Percentiles rank a stretch among this genome's conserved stretches.
phyloP scores from a whole-genome alignment of 106 monocot species.

The Phalaenopsis aphrodite region DNA sequence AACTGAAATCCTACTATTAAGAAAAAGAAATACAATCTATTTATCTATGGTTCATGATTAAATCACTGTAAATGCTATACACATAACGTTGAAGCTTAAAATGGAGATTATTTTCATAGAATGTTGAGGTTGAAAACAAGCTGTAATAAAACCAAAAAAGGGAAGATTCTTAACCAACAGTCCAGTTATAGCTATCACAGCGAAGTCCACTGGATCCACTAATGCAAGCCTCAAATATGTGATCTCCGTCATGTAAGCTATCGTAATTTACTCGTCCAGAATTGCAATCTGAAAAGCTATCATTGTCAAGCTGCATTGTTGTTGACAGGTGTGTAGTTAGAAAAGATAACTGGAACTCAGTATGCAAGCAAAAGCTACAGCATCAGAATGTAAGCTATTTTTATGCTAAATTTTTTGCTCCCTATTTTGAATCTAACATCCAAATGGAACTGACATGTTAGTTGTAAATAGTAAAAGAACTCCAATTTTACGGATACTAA shows the following conservation, averaged over 20 bases:
- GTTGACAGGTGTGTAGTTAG: constrained; percentile 13
- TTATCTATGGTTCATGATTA: not conserved
- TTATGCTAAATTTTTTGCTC: not conserved
- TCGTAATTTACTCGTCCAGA: constrained; percentile 38
- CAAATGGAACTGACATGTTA: no score
- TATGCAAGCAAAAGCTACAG: not conserved
- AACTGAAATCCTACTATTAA: not conserved
- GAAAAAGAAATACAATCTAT: not conserved
- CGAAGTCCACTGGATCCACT: constrained; percentile 30
- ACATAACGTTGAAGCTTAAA: not conserved
- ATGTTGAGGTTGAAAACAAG: not conserved
- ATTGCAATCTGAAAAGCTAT: constrained; percentile 35
- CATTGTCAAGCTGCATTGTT: constrained; percentile 63
- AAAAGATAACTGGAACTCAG: not conserved
- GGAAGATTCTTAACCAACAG: constrained; percentile 53
- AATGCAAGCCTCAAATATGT: constrained; percentile 63
- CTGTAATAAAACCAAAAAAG: constrained; percentile 5
- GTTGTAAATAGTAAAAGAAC: not conserved
- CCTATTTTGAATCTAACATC: not conserved
- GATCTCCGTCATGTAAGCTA: constrained; percentile 60
- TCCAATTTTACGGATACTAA: not conserved
- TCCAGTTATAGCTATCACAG: constrained; percentile 76
- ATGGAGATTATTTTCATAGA: not conserved
- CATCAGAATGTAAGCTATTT: not conserved
- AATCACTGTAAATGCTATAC: not conserved